Evolutionary conservation across 1,284 basidiomycete species (phyloP), one percentile per base, ranked within the genome.

Genomic region (Trametes sp.): DNA sequence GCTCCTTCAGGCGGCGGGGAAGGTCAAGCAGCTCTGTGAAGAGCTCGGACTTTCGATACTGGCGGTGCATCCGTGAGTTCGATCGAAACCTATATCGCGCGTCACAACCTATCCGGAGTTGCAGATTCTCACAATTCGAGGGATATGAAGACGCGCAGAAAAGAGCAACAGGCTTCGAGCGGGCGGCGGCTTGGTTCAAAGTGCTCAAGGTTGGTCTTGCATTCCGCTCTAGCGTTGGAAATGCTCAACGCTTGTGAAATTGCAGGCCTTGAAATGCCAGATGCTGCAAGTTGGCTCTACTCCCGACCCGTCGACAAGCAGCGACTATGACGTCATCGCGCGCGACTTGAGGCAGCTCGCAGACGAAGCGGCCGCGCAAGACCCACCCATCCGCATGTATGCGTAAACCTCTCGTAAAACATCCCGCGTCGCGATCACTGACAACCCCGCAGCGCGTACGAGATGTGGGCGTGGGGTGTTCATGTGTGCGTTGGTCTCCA

Each of bases 391-490:
- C 60, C 64, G 66, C 14, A 72, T 75, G 75, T 74, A 62, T 29
- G 69, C 16, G 44, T 36, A 19, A 41, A 56, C 9, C 24, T 52
- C 44, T 36, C 57, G 35, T 26, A 35, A 11, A 33, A 19, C 10
- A n/a, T n/a, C n/a, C n/a, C 19, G 24, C 6, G n/a, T 0, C 7
- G 10, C 19, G 14, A 44, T 28, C 3, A 11, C 57, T 54, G 2
- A 45, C 36, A 9, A 49, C 23, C 31, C 42, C 51, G 45, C 54
- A 76, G 75, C 21, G 75, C 73, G 29, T 76, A 76, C 46, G 75
- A 76, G 60, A 69, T 75, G 72, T 75, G 75, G 74, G 71, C 74
- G 1, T 76, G 74, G 75, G 75, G 72, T 2, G 65, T 58, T 13
- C 68, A 75, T 65, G 71, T 76, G 73, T 75, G 61, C 46, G 73